These are phyloP conservation scores for Boletus smithii DNA, from an alignment of 1,284 basidiomycete genomes.

Conservation along the genomic window DNA sequence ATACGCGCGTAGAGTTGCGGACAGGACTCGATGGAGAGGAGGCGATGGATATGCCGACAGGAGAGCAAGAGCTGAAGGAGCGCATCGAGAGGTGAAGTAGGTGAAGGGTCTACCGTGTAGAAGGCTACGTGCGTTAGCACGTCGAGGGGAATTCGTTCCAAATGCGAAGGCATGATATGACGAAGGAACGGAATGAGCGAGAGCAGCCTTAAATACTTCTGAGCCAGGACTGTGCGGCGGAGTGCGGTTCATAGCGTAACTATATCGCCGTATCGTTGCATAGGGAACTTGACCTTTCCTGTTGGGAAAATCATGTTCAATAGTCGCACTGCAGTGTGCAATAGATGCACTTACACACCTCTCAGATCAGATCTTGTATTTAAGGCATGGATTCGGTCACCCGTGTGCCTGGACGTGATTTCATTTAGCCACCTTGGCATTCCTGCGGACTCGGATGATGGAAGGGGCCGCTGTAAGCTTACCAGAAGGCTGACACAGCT, in stretches of 20 bases:
- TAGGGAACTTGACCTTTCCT: conserved; percentile 36
- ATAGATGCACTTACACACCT: conserved; percentile 33
- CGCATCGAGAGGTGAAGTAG: conserved; percentile 36
- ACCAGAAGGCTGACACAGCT: conserved; percentile 24
- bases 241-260: conserved; percentile 36
- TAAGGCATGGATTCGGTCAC: conserved; percentile 29
- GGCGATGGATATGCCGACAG: conserved; percentile 41
- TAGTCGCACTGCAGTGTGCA: conserved; percentile 32
- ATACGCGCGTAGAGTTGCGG: conserved; percentile 62
- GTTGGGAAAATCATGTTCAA: conserved; percentile 37
- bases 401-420: conserved; percentile 36
- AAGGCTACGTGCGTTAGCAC: conserved; percentile 52
- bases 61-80: conserved; percentile 45
- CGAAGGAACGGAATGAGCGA: conserved; percentile 13
- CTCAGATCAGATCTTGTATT: conserved; percentile 37
- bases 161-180: conserved; percentile 39
- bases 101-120: conserved; percentile 37
- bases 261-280: conserved; percentile 35
- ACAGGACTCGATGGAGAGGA: conserved; percentile 42
- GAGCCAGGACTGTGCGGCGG: conserved; percentile 28
- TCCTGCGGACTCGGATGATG: conserved; percentile 27
- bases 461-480: conserved; percentile 16
- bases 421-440: conserved; percentile 38
- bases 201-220: conserved; percentile 27
- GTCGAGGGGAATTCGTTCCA: conserved; percentile 48